These are phyloP conservation scores for Rhodotorula babjevae DNA, from an alignment of 768 basidiomycete genomes.

Conservation along the genomic window DNA sequence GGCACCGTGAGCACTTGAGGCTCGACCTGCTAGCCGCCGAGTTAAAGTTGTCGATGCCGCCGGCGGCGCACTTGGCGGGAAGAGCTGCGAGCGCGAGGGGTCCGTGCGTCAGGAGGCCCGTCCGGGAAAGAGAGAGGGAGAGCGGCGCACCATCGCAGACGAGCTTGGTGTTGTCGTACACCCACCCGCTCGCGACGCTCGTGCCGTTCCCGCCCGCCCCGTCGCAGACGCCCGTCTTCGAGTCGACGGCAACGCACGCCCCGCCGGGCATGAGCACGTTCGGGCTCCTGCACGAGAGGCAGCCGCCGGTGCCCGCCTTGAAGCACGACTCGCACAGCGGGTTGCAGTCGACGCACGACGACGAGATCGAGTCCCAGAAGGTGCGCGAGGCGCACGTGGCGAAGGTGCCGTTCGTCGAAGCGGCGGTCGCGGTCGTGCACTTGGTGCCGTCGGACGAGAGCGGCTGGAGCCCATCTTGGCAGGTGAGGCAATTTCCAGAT, in stretches of 20 bases:
- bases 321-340: slow-evolving; percentile 57
- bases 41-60: slow-evolving; percentile 68
- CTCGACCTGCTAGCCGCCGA: slow-evolving; percentile 62
- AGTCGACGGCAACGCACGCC: slow-evolving; percentile 62
- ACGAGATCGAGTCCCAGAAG: slow-evolving; percentile 51
- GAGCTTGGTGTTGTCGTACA: slow-evolving; percentile 76
- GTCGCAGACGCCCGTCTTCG: slow-evolving; percentile 62
- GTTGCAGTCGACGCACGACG: slow-evolving; percentile 55
- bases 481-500: slow-evolving; percentile 67
- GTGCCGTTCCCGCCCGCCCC: slow-evolving; percentile 5
- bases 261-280: slow-evolving; percentile 57
- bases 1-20: slow-evolving; percentile 69
- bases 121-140: no score
- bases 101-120: no score
- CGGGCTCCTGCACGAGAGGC: slow-evolving; percentile 63
- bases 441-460: slow-evolving; percentile 62
- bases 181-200: slow-evolving; percentile 47
- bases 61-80: slow-evolving; percentile 73
- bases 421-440: slow-evolving; percentile 50
- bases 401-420: slow-evolving; percentile 51
- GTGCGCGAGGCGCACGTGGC: slow-evolving; percentile 65
- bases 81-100: slow-evolving; percentile 55
- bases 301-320: slow-evolving; percentile 64
- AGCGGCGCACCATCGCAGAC: slow-evolving; percentile 69
- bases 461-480: slow-evolving; percentile 65